Conservation (phyloP, 768 basidiomycete species). For the Hericium rajendrae region DNA sequence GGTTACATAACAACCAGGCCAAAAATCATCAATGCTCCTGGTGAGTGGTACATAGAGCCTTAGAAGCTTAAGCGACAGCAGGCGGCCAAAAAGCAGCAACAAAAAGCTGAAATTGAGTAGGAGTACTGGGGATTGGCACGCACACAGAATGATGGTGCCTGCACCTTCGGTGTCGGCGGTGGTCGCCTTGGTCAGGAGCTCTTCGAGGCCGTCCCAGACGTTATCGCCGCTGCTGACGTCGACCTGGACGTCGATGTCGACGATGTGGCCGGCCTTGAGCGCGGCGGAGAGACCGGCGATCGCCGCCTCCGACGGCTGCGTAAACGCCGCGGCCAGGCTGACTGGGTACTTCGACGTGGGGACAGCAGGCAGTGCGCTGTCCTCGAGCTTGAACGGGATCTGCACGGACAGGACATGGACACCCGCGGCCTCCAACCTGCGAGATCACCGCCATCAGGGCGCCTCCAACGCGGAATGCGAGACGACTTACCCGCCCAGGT, state of each 20-base stretch:
- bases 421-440: constrained; percentile 5
- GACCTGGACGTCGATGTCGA: constrained; percentile 63
- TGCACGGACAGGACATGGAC: constrained; percentile 39
- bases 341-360: constrained; percentile 33
- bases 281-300: constrained; percentile 58
- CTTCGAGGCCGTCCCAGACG: constrained; percentile 59
- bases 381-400: constrained; percentile 51
- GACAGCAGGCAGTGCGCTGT: constrained; percentile 28
- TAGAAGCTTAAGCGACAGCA: too few species aligned
- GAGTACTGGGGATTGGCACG: not conserved
- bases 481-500: constrained; percentile 36
- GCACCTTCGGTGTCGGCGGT: constrained; percentile 20
- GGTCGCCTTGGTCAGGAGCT: constrained; percentile 57
- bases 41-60: too few species aligned
- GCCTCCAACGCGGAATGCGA: not conserved
- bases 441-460: not conserved
- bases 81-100: too few species aligned
- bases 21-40: too few species aligned
- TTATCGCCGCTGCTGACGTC: constrained; percentile 40
- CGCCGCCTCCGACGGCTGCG: constrained; percentile 34
- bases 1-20: too few species aligned
- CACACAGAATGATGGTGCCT: constrained; percentile 61
- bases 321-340: constrained; percentile 51
- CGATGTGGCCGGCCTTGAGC: constrained; percentile 46
- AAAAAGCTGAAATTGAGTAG: too few species aligned